Conservation (phyloP, 345 rosid species). For the Cardamine resedifolia region DNA sequence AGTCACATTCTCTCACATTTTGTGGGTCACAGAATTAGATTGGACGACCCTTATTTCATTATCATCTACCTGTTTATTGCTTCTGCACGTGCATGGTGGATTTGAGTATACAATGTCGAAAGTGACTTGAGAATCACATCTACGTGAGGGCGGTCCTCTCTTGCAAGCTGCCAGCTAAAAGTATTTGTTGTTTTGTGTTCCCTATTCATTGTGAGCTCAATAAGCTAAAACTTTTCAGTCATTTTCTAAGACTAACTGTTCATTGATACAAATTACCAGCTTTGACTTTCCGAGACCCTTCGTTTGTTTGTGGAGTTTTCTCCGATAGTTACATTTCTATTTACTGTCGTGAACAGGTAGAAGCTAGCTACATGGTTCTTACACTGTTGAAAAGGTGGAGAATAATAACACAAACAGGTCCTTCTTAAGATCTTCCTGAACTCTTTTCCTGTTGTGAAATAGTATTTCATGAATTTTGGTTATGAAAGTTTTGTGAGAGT, state of each 20-base stretch:
- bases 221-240: conserved; percentile 23
- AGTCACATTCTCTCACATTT: conserved; percentile 36
- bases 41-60: conserved; percentile 37
- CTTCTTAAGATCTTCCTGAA: not conserved
- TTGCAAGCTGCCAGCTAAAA: conserved; percentile 39
- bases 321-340: conserved; percentile 7
- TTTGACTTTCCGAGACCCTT: conserved; percentile 10
- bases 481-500: conserved; percentile 19
- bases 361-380: conserved; percentile 7
- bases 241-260: conserved; percentile 18
- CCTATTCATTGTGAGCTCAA: conserved; percentile 12
- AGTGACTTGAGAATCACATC: conserved; percentile 41
- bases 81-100: conserved; percentile 39
- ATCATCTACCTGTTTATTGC: conserved; percentile 39
- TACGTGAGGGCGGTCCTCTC: conserved; percentile 40
- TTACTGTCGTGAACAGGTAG: conserved; percentile 23
- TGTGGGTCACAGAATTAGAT: conserved; percentile 40
- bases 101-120: conserved; percentile 40
- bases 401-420: conserved; percentile 24
- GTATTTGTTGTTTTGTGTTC: conserved; percentile 33
- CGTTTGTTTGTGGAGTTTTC: not conserved
- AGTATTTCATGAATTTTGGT: conserved; percentile 4
- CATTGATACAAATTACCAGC: conserved; percentile 14
- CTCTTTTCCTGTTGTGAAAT: conserved; percentile 23
- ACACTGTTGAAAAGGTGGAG: conserved; percentile 15